A percentile compares a stretch with the other conserved stretches of the same genome.
Evolutionary conservation across 345 rosid species (phyloP).

Genomic region (Microcos paniculata): DNA sequence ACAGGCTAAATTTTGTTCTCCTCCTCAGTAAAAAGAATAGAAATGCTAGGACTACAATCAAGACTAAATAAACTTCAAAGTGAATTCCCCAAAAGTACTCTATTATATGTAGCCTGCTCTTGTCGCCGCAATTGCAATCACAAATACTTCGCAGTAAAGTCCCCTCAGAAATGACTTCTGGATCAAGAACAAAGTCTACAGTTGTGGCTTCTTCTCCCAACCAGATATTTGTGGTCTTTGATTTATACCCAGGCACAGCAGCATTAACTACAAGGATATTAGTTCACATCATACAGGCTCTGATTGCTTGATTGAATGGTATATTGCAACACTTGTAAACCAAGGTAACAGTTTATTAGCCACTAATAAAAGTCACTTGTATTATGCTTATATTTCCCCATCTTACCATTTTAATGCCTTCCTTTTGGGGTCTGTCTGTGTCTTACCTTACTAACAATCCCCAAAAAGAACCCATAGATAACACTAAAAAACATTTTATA

Average conservation of each 20-base stretch:
- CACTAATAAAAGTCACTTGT: background rate
- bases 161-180: slow-evolving; percentile 38
- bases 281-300: background rate
- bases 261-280: slow-evolving; percentile 54
- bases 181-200: slow-evolving; percentile 79
- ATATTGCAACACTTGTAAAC: background rate
- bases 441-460: background rate
- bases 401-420: background rate
- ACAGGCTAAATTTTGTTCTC: slow-evolving; percentile 45
- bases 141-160: slow-evolving; percentile 33
- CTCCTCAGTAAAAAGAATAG: slow-evolving; percentile 51
- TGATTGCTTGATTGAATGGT: background rate
- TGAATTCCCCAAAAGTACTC: slow-evolving; percentile 41
- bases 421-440: background rate
- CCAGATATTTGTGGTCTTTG: slow-evolving; percentile 60
- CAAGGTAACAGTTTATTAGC: background rate
- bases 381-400: background rate
- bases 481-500: slow-evolving; percentile 16
- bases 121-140: slow-evolving; percentile 39
- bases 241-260: slow-evolving; percentile 65
- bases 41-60: slow-evolving; percentile 48
- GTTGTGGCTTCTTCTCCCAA: slow-evolving; percentile 60
- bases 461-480: background rate
- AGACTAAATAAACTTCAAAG: slow-evolving; percentile 43
- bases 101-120: slow-evolving; percentile 26